Conservation (phyloP, 2,329 filamentous ascomycete genomes). For the Colletotrichum liaoningense region DNA sequence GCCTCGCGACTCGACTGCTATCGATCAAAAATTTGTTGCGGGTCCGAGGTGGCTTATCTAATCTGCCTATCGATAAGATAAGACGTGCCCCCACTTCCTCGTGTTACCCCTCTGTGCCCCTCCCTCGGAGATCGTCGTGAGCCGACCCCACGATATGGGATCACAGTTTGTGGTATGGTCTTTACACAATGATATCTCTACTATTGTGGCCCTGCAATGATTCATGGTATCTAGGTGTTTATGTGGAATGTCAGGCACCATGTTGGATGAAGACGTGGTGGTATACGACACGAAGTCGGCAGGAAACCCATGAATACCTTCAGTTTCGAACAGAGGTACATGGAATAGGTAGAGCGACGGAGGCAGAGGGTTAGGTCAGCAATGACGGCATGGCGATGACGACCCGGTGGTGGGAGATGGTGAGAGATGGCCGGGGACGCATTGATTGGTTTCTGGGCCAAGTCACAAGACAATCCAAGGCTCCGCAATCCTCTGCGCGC, state of each 20-base stretch:
- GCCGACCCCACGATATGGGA: neutral
- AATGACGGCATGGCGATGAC: slow-evolving; percentile 29
- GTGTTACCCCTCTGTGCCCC: neutral
- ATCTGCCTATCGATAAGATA: slow-evolving; percentile 15
- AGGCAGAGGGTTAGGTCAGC: slow-evolving; percentile 3
- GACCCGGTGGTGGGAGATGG: slow-evolving; percentile 1
- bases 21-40: slow-evolving; percentile 32
- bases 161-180: no score
- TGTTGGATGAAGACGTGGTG: neutral
- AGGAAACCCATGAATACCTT: no score
- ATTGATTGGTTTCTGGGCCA: slow-evolving; percentile 22
- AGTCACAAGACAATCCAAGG: slow-evolving; percentile 26
- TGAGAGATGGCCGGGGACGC: neutral
- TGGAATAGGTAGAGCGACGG: neutral
- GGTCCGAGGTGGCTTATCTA: slow-evolving; percentile 16
- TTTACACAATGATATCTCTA: neutral
- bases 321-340: neutral
- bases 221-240: neutral
- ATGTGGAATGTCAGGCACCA: neutral
- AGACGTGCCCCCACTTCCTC: neutral
- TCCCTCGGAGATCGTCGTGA: neutral
- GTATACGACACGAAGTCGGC: neutral
- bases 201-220: neutral
- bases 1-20: slow-evolving; percentile 25
- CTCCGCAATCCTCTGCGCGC: slow-evolving; percentile 21